A percentile compares a stretch with the other conserved stretches of the same genome.
phyloP scores from a whole-genome alignment of 441 rosid species.

The Arabidopsis hybrid region DNA sequence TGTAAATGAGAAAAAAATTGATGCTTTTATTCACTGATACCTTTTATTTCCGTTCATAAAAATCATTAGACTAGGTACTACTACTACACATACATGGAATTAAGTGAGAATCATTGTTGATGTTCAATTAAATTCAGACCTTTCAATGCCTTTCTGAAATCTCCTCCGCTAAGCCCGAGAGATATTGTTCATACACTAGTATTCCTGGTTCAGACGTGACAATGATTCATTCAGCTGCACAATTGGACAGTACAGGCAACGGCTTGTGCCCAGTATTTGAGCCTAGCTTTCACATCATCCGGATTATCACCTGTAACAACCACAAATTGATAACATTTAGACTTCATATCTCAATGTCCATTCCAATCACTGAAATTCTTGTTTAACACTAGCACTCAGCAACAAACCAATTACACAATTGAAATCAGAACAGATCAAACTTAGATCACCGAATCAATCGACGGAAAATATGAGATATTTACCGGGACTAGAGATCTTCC shows the following conservation, averaged over 20 bases:
- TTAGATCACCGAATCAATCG: neutral
- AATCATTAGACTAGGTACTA: slow-evolving; percentile 26
- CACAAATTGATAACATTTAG: neutral
- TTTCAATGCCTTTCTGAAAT: slow-evolving; percentile 9
- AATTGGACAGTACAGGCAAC: slow-evolving; percentile 91
- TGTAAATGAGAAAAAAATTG: slow-evolving; percentile 1
- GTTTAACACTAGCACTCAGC: neutral
- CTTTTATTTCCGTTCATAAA: slow-evolving; percentile 13
- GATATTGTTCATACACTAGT: neutral
- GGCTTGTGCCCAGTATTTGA: slow-evolving; percentile 94
- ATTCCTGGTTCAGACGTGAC: neutral
- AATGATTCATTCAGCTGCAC: slow-evolving; percentile 61
- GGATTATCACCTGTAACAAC: slow-evolving; percentile 77
- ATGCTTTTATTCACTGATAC: slow-evolving; percentile 15
- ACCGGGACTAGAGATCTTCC: slow-evolving; percentile 98
- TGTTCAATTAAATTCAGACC: slow-evolving; percentile 36
- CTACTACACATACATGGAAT: slow-evolving; percentile 19
- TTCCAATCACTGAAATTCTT: too few species aligned
- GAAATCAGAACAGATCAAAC: neutral
- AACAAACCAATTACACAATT: neutral
- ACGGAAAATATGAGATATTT: slow-evolving; percentile 6
- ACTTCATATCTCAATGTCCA: neutral
- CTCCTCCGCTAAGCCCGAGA: slow-evolving; percentile 4
- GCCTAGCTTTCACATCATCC: slow-evolving; percentile 94
- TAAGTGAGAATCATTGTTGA: slow-evolving; percentile 11